These are phyloP conservation scores for Hanseniaspora hatyaiensis DNA, from an alignment of 805 yeast genomes.

Conservation along the genomic window DNA sequence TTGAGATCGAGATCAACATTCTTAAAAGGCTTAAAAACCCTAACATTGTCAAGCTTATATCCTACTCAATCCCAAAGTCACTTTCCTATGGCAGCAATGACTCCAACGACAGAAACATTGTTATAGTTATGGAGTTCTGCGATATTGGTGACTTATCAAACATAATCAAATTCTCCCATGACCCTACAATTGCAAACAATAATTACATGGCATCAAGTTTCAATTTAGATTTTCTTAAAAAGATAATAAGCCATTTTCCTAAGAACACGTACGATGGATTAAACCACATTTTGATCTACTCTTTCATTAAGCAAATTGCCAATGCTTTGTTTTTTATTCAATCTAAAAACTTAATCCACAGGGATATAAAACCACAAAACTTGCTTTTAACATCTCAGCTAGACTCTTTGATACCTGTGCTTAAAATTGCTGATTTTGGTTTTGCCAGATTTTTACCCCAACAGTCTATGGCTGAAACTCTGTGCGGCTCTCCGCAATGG, in stretches of 20 bases:
- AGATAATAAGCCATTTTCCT: constrained; percentile 71
- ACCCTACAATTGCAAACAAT: constrained; percentile 48
- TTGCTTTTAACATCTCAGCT: constrained; percentile 48
- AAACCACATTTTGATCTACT: constrained; percentile 64
- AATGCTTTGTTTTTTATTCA: constrained; percentile 76
- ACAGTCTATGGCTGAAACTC: constrained; percentile 88
- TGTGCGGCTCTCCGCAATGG: constrained; percentile 94
- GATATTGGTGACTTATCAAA: constrained; percentile 87
- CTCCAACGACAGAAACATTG: constrained; percentile 34
- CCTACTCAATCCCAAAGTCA: constrained; percentile 28
- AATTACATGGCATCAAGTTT: not conserved
- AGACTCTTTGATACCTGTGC: constrained; percentile 42
- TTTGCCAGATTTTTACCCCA: constrained; percentile 91
- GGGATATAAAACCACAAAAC: constrained; percentile 89
- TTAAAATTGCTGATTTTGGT: constrained; percentile 94
- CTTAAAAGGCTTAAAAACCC: constrained; percentile 82
- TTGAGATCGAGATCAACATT: constrained; percentile 85
- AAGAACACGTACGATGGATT: constrained; percentile 66
- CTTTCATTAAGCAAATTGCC: constrained; percentile 76
- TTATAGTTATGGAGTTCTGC: constrained; percentile 91
- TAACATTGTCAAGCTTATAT: constrained; percentile 78
- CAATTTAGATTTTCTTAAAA: constrained; percentile 40
- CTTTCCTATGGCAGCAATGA: no score
- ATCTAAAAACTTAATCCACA: constrained; percentile 72
- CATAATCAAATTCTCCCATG: constrained; percentile 62